These are phyloP conservation scores for Juglanconis oblonga DNA, from an alignment of 2,329 filamentous ascomycete species.

Conservation along the genomic window DNA sequence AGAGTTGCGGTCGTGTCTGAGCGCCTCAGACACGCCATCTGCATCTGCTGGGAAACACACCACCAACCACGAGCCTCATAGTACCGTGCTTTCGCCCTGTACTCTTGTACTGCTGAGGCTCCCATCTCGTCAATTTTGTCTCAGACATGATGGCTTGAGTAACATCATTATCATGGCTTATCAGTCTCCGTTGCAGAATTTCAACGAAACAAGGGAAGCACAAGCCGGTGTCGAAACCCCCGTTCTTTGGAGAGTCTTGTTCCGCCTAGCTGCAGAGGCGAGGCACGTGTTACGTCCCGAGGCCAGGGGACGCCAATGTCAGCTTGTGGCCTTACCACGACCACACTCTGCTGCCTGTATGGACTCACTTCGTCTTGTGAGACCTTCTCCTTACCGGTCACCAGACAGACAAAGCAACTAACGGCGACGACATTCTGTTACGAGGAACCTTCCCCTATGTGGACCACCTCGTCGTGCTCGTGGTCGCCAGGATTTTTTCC, in stretches of 20 bases:
- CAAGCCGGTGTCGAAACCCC: neutral
- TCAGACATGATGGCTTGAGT: constrained; percentile 13
- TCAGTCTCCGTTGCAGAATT: constrained; percentile 1
- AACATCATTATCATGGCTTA: constrained; percentile 4
- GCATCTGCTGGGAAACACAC: neutral
- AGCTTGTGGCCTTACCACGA: neutral
- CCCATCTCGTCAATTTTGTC: constrained; percentile 13
- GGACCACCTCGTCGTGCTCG: neutral
- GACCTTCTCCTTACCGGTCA: too few species aligned
- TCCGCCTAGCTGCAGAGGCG: neutral
- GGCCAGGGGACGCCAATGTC: neutral
- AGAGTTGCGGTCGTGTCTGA: neutral
- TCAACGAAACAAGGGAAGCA: neutral
- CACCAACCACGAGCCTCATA: neutral
- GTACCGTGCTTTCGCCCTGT: constrained; percentile 7
- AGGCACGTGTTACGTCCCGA: neutral
- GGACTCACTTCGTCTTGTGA: neutral
- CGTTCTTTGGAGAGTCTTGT: neutral
- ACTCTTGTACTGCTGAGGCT: constrained; percentile 7
- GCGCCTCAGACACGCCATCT: constrained; percentile 1
- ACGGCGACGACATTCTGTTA: neutral
- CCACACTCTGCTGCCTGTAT: neutral
- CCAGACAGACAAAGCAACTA: neutral
- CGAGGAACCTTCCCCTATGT: neutral
- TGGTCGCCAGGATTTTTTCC: neutral